These are phyloP conservation scores for Cercospora sp. DNA, from an alignment of 2,329 filamentous ascomycete species.

Conservation along the genomic window DNA sequence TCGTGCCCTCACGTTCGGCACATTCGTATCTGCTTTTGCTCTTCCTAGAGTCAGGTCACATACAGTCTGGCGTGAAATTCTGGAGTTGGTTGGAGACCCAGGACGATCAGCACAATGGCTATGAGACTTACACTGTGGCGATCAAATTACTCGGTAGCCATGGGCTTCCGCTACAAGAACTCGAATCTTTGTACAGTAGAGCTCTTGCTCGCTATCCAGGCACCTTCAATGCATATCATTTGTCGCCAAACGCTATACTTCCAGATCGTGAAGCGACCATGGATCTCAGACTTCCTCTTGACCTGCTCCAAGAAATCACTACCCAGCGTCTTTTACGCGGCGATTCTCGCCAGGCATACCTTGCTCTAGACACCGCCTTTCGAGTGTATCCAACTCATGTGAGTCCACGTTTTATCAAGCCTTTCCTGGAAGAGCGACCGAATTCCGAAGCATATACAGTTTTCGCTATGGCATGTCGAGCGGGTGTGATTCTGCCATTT, in stretches of 20 bases:
- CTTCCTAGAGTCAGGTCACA: conserved; percentile 47
- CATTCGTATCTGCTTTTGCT: conserved; percentile 51
- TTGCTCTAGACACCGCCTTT: conserved; percentile 52
- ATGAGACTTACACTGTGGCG: conserved; percentile 50
- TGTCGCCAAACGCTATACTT: conserved; percentile 50
- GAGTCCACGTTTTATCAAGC: conserved; percentile 46
- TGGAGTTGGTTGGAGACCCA: conserved; percentile 52
- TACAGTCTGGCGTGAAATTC: conserved; percentile 39
- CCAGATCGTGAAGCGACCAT: conserved; percentile 43
- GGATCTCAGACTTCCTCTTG: conserved; percentile 41
- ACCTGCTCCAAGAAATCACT: conserved; percentile 51
- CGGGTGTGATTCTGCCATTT: conserved; percentile 42
- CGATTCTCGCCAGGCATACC: conserved; percentile 52
- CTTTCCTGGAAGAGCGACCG: conserved; percentile 50
- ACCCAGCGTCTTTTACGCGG: conserved; percentile 49
- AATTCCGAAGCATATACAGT: conserved; percentile 50
- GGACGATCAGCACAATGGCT: conserved; percentile 45
- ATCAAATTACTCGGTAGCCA: conserved; percentile 51
- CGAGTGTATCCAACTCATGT: conserved; percentile 49
- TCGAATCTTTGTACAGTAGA: conserved; percentile 49
- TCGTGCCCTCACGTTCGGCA: conserved; percentile 42
- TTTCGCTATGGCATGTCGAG: conserved; percentile 51
- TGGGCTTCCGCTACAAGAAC: conserved; percentile 41
- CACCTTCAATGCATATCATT: conserved; percentile 49
- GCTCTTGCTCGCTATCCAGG: conserved; percentile 51